phyloP scores from a whole-genome alignment of 306 rosid genomes.

The Gastrolobium bilobum region DNA sequence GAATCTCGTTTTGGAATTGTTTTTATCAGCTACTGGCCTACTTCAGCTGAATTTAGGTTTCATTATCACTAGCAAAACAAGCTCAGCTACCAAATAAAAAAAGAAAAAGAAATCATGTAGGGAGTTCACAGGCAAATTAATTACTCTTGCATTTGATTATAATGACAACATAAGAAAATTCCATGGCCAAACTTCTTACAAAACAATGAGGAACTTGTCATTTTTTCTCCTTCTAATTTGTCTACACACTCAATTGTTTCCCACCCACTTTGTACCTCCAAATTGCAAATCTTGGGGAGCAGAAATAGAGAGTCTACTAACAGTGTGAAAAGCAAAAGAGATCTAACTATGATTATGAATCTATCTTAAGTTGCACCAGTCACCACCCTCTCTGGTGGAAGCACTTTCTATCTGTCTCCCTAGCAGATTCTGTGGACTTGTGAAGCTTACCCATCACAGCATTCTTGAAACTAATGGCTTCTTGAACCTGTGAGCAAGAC shows the following conservation, averaged over 20 bases:
- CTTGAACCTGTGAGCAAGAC: slow-evolving; percentile 82
- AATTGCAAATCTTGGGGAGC: slow-evolving; percentile 8
- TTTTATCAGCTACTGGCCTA: slow-evolving; percentile 3
- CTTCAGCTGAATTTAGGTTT: background rate
- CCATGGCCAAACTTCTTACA: slow-evolving; percentile 20
- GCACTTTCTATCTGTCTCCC: slow-evolving; percentile 51
- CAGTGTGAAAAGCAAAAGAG: slow-evolving; percentile 23
- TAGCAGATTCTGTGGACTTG: slow-evolving; percentile 56
- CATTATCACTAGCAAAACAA: slow-evolving; percentile 21
- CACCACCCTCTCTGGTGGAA: slow-evolving; percentile 57
- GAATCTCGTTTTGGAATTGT: slow-evolving; percentile 23
- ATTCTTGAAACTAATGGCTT: slow-evolving; percentile 81
- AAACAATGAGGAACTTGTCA: slow-evolving; percentile 1
- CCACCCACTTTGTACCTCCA: slow-evolving; percentile 10
- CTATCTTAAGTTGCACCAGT: slow-evolving; percentile 14
- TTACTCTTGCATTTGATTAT: slow-evolving; percentile 30
- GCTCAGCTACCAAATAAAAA: background rate
- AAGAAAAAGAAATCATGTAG: background rate
- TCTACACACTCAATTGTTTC: slow-evolving; percentile 39
- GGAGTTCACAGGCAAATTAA: slow-evolving; percentile 9
- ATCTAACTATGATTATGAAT: background rate
- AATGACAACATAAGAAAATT: slow-evolving; percentile 38
- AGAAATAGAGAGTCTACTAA: background rate
- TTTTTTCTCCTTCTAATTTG: slow-evolving; percentile 31
- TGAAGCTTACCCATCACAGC: slow-evolving; percentile 81